Evolutionary conservation across 2,329 filamentous ascomycete species (phyloP), one percentile per base, ranked within the genome.

Genomic region (Cytospora piceicola): DNA sequence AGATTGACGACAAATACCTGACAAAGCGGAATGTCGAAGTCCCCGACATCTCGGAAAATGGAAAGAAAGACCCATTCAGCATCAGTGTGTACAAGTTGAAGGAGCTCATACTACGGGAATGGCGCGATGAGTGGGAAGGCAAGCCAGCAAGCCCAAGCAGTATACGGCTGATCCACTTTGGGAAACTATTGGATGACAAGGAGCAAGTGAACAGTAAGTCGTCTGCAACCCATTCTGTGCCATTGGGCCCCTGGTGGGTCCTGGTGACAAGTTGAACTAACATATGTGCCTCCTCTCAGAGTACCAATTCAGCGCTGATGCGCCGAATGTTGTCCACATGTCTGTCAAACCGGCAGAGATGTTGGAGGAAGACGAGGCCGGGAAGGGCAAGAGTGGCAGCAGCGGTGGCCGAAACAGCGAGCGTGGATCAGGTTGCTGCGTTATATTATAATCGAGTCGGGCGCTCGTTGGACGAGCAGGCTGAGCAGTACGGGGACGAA

Each of bases 31-130:
- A 90, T 71, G 91, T 97, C 62, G 85, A 85, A 57, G 86, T 95
- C 1, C 90, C 92, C 24, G 89, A 89, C 36, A 78, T 85, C 70
- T 85, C 82, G 12, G 83, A 85, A 66, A 75, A 77, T 30, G 88
- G 87, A 36, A 82, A 78, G 68, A 83, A 86, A 69, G 93, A 97
- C 74, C 93, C 93, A 0, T 94, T 93, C 75, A 91, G 90, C 74
- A 93, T 98, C 78, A 96, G 92, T 71, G 90, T 97, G 59, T 97
- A 97, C 76, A 96, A 92, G 3, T 81, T 98, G 70, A 97, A 97
- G 78, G 93, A 97, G 79, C 81, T 97, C 74, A 97, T 98, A 75
- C 86, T 95, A 81, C 85, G 92, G 72, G 94, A 97, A 76, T 98
- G 94, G 94, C 85, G 93, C 71, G 89, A 89, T 72, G 92, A 97